These are phyloP conservation scores for Aegilops sharonensis DNA, from an alignment of 176 grass and related monocot genomes.

Conservation along the genomic window DNA sequence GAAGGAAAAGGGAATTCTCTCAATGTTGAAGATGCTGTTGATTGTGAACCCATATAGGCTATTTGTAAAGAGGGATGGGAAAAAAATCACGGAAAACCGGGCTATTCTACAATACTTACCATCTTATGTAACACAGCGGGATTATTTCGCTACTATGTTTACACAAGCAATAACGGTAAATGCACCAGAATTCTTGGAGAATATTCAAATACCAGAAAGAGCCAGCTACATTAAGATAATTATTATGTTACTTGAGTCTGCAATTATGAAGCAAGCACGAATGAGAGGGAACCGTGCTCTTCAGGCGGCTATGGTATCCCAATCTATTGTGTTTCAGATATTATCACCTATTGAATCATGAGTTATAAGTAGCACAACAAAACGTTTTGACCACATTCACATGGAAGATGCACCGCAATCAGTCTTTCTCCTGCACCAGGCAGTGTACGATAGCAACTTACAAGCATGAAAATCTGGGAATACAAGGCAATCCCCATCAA, in stretches of 20 bases:
- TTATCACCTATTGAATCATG: background rate
- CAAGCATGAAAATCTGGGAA: constrained; percentile 4
- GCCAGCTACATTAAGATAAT: background rate
- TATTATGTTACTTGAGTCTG: background rate
- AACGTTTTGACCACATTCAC: background rate
- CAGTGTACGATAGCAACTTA: background rate
- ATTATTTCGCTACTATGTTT: background rate
- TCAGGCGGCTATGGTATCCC: background rate
- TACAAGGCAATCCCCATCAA: background rate
- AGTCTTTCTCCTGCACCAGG: constrained; percentile 1
- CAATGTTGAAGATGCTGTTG: background rate
- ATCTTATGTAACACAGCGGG: background rate
- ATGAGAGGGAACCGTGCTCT: background rate
- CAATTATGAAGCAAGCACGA: background rate
- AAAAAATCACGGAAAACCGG: background rate
- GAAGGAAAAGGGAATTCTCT: background rate
- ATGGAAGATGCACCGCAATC: background rate
- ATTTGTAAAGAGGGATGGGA: background rate
- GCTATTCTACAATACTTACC: background rate
- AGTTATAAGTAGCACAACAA: background rate
- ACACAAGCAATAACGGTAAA: background rate
- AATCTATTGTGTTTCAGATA: background rate
- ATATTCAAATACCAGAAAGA: background rate
- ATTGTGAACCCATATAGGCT: background rate
- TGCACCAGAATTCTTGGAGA: background rate